These are phyloP conservation scores for Penicillium sp. DNA, from an alignment of 2,329 filamentous ascomycete species.

Conservation along the genomic window DNA sequence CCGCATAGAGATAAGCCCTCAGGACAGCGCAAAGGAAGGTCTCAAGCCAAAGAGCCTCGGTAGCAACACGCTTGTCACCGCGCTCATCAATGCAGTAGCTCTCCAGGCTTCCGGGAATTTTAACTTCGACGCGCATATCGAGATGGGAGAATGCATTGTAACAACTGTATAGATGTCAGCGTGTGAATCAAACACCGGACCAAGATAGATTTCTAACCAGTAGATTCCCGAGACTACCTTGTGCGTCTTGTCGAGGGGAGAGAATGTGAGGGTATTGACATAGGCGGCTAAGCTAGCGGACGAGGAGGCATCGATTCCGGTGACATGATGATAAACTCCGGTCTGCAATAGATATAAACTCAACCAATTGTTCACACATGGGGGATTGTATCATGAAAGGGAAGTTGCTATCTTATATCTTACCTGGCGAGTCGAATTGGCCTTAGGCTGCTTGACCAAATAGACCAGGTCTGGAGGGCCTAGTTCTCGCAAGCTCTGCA, in stretches of 20 bases:
- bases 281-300: constrained; percentile 96
- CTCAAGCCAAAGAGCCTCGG: constrained; percentile 93
- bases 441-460: constrained; percentile 73
- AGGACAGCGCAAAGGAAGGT: constrained; percentile 95
- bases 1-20: constrained; percentile 92
- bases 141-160: constrained; percentile 99
- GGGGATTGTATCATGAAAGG: not conserved
- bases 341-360: constrained; percentile 52
- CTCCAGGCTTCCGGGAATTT: constrained; percentile 93
- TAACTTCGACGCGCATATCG: constrained; percentile 97
- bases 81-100: constrained; percentile 97
- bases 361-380: constrained; percentile 1
- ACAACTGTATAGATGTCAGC: constrained; percentile 55
- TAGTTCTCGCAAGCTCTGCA: constrained; percentile 82
- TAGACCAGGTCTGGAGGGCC: constrained; percentile 95
- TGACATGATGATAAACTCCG: constrained; percentile 97
- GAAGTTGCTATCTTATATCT: constrained; percentile 7
- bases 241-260: constrained; percentile 74
- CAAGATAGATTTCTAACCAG: constrained; percentile 59
- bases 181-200: not conserved
- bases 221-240: constrained; percentile 95
- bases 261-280: constrained; percentile 95
- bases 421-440: constrained; percentile 58
- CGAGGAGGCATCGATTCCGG: constrained; percentile 92
- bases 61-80: constrained; percentile 88